A percentile compares a stretch with the other conserved stretches of the same genome.
Evolutionary conservation across 129 eudicot species (phyloP).

Genomic region (Pittosporum tobira): DNA sequence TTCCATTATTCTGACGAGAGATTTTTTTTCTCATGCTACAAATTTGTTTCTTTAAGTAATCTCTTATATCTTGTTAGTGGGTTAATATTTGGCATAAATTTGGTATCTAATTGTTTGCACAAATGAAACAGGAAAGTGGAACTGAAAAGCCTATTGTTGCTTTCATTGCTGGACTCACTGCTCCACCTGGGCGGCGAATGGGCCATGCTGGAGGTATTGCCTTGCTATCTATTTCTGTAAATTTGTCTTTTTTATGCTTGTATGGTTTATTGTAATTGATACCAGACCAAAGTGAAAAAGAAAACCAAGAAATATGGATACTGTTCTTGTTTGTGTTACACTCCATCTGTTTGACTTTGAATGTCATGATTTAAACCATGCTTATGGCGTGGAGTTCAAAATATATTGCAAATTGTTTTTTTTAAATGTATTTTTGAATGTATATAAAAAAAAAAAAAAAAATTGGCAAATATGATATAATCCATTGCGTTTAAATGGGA

Average conservation of each 20-base stretch:
- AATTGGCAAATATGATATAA: no score
- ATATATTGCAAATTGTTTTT: no score
- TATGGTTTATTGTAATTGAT: neutral
- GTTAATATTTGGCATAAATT: neutral
- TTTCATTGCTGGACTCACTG: constrained; percentile 97
- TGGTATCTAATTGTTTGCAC: neutral
- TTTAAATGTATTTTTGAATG: no score
- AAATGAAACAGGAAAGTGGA: constrained; percentile 79
- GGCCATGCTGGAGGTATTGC: constrained; percentile 99
- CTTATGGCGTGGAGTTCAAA: no score
- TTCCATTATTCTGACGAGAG: no score
- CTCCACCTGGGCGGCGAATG: constrained; percentile 99
- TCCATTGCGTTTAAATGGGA: no score
- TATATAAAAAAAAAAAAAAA: no score
- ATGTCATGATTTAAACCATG: neutral
- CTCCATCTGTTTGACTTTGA: neutral
- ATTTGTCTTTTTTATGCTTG: neutral
- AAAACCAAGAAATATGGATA: neutral
- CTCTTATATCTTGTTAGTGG: neutral
- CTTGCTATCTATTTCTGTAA: neutral
- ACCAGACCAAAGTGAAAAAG: neutral
- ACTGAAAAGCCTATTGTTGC: constrained; percentile 96
- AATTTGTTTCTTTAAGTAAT: neutral
- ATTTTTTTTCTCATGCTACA: no score
- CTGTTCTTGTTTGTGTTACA: neutral